Percentiles rank a stretch among this genome's conserved stretches.
These are phyloP conservation scores for Eutrema salsugineum DNA, from an alignment of 441 rosid species.

Conservation along the genomic window DNA sequence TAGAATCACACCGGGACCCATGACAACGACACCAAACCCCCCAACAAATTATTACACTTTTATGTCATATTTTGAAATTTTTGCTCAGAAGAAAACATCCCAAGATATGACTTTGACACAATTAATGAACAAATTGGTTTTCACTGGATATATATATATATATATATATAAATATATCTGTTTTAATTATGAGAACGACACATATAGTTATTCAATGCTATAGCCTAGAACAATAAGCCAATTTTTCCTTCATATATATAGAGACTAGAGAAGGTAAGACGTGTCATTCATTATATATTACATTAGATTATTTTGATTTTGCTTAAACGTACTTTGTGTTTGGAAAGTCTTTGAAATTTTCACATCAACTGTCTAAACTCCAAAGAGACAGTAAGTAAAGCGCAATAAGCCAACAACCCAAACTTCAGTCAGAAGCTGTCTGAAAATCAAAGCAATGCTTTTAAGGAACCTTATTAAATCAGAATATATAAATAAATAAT, in stretches of 20 bases:
- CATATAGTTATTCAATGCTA: neutral
- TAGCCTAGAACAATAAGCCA: neutral
- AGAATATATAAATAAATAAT: neutral
- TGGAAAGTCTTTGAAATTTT: neutral
- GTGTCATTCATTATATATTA: neutral
- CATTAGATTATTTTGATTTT: neutral
- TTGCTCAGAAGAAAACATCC: neutral
- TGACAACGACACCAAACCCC: neutral
- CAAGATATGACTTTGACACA: slow-evolving; percentile 6
- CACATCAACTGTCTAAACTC: slow-evolving; percentile 10
- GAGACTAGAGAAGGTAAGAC: neutral
- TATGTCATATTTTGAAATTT: neutral
- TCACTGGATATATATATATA: too few species aligned
- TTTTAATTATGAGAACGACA: neutral
- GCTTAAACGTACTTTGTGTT: too few species aligned
- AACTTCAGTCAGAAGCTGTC: slow-evolving; percentile 35
- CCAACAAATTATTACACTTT: neutral
- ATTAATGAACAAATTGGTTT: neutral
- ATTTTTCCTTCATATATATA: neutral
- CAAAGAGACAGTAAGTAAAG: slow-evolving; percentile 23
- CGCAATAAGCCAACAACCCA: slow-evolving; percentile 31
- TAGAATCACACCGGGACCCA: neutral
- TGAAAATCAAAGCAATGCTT: slow-evolving; percentile 35
- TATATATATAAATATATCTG: too few species aligned
- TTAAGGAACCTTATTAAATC: slow-evolving; percentile 23